phyloP scores from a whole-genome alignment of 148 eudicot species.

The Bassia scoparia region DNA sequence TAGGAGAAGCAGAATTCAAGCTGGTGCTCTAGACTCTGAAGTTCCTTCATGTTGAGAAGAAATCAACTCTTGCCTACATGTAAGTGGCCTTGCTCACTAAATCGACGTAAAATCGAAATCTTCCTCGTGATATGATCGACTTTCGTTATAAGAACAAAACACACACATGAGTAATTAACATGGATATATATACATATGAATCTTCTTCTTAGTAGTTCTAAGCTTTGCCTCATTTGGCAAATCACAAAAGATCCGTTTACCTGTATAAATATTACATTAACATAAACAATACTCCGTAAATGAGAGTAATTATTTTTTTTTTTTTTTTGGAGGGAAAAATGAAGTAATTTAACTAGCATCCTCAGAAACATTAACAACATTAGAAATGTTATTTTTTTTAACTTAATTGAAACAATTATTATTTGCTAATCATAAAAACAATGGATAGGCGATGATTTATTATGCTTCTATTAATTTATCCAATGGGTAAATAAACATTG shows the following conservation, averaged over 20 bases:
- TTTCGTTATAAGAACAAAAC: too few species aligned
- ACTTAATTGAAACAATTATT: too few species aligned
- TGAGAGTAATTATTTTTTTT: background rate
- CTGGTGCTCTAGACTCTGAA: slow-evolving; percentile 66
- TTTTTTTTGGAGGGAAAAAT: too few species aligned
- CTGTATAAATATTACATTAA: slow-evolving; percentile 28
- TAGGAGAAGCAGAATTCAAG: slow-evolving; percentile 58
- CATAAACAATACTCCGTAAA: background rate
- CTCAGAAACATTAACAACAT: too few species aligned
- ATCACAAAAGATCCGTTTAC: slow-evolving; percentile 66
- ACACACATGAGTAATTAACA: background rate
- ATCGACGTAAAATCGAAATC: background rate
- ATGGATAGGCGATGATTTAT: too few species aligned
- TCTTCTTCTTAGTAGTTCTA: slow-evolving; percentile 60
- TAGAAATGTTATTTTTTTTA: too few species aligned
- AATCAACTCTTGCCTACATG: slow-evolving; percentile 59
- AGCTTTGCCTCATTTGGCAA: slow-evolving; percentile 61
- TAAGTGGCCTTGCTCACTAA: slow-evolving; percentile 47
- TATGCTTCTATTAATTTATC: too few species aligned
- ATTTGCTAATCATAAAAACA: too few species aligned
- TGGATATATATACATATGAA: slow-evolving; percentile 38
- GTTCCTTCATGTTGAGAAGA: slow-evolving; percentile 50
- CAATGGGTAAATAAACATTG: too few species aligned
- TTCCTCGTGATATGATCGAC: background rate
- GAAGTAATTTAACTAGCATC: too few species aligned